Base-by-base conservation (phyloP, 2,329 filamentous ascomycete genomes). In the Diaporthe ampelina region DNA sequence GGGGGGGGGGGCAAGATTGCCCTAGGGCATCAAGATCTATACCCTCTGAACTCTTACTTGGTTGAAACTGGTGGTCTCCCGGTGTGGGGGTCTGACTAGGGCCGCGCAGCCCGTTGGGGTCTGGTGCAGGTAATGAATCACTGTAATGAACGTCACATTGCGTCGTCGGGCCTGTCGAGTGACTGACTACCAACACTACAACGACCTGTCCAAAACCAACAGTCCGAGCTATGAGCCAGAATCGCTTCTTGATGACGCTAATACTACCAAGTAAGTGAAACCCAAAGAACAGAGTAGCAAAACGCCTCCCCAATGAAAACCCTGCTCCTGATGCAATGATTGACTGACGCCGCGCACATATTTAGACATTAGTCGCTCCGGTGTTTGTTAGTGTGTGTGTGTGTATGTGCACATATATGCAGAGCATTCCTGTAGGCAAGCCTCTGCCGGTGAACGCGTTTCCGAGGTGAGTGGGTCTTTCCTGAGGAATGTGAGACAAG, bases 291-390 rank as follows among this genome's bases (percentile, higher is more conserved):
- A 24, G 19, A 59, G 45, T 4, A 35, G 58, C 13, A 57, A 40
- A 54, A 54, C 57, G 57, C 70, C 57, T 63, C 5, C 54, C 29
- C 70, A 52, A 24, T 17, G 56, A 43, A 43, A 48, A 35, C 70
- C 29, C n/a, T 63, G 32, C 43, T 45, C 57, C 57, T n/a, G 52
- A 54, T 50, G 32, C 57, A 63, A 72, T 72, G 70, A 63, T 54
- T 72, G 57, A 52, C 32, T 54, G 69, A 61, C 40, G 69, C 69
- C 69, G 24, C 56, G 56, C 69, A 45, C 24, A 35, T 63, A 56
- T 72, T 63, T 63, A 72, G 45, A 72, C 48, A 72, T 72, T 72
- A 72, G 35, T 54, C 45, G 45, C 17, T 63, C 57, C 45, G 24
- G 15, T 56, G 48, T 54, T 26, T 40, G 13, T 40, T 40, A 40